Conservation (phyloP, 106 monocot species). For the Posidonia australis region DNA sequence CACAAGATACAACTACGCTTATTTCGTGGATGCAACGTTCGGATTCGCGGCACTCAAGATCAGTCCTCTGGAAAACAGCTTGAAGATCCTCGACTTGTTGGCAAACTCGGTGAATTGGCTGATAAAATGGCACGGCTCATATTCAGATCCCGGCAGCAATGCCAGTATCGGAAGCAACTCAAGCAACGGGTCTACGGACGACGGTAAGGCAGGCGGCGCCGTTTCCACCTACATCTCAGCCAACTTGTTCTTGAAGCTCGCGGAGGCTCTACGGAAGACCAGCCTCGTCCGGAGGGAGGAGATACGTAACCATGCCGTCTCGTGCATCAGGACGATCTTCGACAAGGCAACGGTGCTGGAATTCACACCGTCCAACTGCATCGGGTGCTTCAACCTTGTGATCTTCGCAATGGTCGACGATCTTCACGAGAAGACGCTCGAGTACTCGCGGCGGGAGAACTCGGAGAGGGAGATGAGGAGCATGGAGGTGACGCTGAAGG, state of each 20-base stretch:
- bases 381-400: slow-evolving; percentile 64
- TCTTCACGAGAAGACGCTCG: slow-evolving; percentile 80
- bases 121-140: slow-evolving; percentile 53
- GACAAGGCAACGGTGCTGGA: slow-evolving; percentile 42
- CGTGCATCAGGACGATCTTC: slow-evolving; percentile 34
- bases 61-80: slow-evolving; percentile 60
- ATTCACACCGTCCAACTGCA: slow-evolving; percentile 45
- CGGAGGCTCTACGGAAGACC: slow-evolving; percentile 54
- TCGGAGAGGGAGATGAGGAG: slow-evolving; percentile 65
- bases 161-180: slow-evolving; percentile 6
- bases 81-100: slow-evolving; percentile 50
- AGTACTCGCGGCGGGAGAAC: slow-evolving; percentile 69
- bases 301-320: slow-evolving; percentile 73
- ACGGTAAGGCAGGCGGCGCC: neutral
- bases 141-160: slow-evolving; percentile 38
- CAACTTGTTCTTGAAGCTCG: slow-evolving; percentile 67
- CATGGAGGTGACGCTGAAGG: slow-evolving; percentile 64
- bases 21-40: slow-evolving; percentile 64
- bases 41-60: slow-evolving; percentile 72
- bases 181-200: slow-evolving; percentile 6
- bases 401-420: slow-evolving; percentile 80
- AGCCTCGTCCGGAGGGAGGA: slow-evolving; percentile 79
- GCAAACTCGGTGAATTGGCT: slow-evolving; percentile 49
- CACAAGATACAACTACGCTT: slow-evolving; percentile 51
- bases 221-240: slow-evolving; percentile 20